Conservation (phyloP, 768 basidiomycete genomes). For the Hypholoma sublateritium region DNA sequence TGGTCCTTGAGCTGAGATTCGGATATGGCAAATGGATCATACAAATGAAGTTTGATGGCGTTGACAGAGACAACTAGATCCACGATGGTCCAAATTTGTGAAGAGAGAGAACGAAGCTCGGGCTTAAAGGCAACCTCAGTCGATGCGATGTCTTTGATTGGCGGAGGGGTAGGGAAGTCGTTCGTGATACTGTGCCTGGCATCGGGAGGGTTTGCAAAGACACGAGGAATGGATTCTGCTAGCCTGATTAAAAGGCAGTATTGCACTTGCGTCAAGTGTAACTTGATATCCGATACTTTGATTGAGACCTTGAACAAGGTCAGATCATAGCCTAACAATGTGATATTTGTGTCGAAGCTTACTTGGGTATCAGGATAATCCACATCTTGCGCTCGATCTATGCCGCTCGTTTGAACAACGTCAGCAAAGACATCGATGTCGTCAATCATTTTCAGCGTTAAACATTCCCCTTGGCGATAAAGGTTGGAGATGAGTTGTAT, state of each 20-base stretch:
- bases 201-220: conserved; percentile 52
- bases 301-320: conserved; percentile 46
- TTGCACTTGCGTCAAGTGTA: conserved; percentile 83
- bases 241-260: conserved; percentile 71
- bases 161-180: conserved; percentile 10
- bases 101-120: conserved; percentile 45
- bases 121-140: conserved; percentile 50
- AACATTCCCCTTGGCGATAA: conserved; percentile 43
- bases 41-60: conserved; percentile 82
- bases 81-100: conserved; percentile 58
- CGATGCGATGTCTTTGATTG: conserved; percentile 7
- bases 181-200: conserved; percentile 27
- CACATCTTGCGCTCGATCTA: conserved; percentile 50
- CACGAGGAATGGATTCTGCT: conserved; percentile 65
- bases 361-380: conserved; percentile 78
- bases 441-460: conserved; percentile 84
- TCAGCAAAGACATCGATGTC: conserved; percentile 78
- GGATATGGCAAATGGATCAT: conserved; percentile 62
- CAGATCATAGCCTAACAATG: background rate
- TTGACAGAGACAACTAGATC: conserved; percentile 74
- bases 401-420: conserved; percentile 58
- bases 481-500: conserved; percentile 80
- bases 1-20: conserved; percentile 64
- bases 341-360: conserved; percentile 12
- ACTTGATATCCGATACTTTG: conserved; percentile 78